Evolutionary conservation across 495 filamentous ascomycete genomes (phyloP).

Genomic region (Tirmania nivea): DNA sequence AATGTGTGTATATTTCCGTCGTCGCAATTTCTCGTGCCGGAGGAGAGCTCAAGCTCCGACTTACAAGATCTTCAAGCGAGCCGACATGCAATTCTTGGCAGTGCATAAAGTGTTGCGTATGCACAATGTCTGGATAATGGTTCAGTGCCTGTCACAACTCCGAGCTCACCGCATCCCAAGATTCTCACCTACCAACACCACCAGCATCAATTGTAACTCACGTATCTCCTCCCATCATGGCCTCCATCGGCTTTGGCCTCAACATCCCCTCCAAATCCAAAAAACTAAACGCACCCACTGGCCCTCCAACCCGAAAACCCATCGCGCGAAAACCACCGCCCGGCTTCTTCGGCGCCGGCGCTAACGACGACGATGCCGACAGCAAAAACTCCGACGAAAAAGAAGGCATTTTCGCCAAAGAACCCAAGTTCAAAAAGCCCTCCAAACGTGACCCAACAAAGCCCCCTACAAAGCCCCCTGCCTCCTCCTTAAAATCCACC

Average conservation of each 20-base stretch:
- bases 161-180: no score
- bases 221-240: conserved; percentile 1
- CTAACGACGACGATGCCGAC: conserved; percentile 4
- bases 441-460: not conserved
- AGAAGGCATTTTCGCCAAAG: conserved; percentile 3
- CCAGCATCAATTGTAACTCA: not conserved
- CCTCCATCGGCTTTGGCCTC: conserved; percentile 7
- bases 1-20: no score
- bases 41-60: no score
- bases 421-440: not conserved
- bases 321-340: not conserved
- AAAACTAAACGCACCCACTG: not conserved
- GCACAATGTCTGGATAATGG: no score
- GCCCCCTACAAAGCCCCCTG: no score
- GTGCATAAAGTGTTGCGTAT: no score
- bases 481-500: no score
- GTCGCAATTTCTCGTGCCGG: no score
- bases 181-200: no score
- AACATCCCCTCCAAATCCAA: conserved; percentile 8
- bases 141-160: no score
- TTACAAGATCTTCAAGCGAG: no score
- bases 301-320: conserved; percentile 13
- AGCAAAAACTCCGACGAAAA: not conserved
- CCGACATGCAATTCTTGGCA: no score
- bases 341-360: conserved; percentile 6